Evolutionary conservation across 345 rosid species (phyloP).

Genomic region (Brassica cretica): DNA sequence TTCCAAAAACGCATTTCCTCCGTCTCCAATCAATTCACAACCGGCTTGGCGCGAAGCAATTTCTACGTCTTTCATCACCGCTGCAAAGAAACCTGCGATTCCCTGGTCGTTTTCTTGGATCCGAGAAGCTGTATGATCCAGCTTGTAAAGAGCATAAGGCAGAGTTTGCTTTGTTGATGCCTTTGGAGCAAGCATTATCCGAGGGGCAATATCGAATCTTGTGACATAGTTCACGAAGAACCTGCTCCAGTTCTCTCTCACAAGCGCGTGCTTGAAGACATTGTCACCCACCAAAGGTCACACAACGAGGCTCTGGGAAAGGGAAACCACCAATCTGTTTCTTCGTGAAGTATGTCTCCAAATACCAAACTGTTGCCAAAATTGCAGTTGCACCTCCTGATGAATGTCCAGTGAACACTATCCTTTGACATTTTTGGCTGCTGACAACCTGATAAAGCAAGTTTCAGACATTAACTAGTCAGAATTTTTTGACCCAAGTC

Average conservation of each 20-base stretch:
- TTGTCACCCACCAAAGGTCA: slow-evolving; percentile 73
- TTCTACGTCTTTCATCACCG: slow-evolving; percentile 58
- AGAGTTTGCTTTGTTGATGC: slow-evolving; percentile 38
- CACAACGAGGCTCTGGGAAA: slow-evolving; percentile 44
- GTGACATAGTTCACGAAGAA: slow-evolving; percentile 61
- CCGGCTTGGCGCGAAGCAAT: slow-evolving; percentile 59
- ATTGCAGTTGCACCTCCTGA: slow-evolving; percentile 79
- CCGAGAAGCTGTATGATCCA: slow-evolving; percentile 12
- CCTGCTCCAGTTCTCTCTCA: slow-evolving; percentile 70
- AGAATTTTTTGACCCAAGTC: background rate
- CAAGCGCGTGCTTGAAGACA: slow-evolving; percentile 62
- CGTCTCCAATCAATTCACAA: slow-evolving; percentile 63
- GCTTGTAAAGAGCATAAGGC: slow-evolving; percentile 32
- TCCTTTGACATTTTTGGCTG: slow-evolving; percentile 33
- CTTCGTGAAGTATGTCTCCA: slow-evolving; percentile 40
- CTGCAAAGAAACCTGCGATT: slow-evolving; percentile 36
- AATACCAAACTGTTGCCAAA: slow-evolving; percentile 63
- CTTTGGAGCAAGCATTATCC: slow-evolving; percentile 57
- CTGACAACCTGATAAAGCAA: slow-evolving; percentile 45
- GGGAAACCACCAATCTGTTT: background rate
- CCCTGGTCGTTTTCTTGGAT: slow-evolving; percentile 9
- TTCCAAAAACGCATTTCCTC: slow-evolving; percentile 55
- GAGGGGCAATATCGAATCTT: slow-evolving; percentile 72
- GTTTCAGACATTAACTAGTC: background rate
- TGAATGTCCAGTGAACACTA: slow-evolving; percentile 85